Evolutionary conservation across 2,329 filamentous ascomycete species (phyloP).

Genomic region (Colletotrichum lentis): DNA sequence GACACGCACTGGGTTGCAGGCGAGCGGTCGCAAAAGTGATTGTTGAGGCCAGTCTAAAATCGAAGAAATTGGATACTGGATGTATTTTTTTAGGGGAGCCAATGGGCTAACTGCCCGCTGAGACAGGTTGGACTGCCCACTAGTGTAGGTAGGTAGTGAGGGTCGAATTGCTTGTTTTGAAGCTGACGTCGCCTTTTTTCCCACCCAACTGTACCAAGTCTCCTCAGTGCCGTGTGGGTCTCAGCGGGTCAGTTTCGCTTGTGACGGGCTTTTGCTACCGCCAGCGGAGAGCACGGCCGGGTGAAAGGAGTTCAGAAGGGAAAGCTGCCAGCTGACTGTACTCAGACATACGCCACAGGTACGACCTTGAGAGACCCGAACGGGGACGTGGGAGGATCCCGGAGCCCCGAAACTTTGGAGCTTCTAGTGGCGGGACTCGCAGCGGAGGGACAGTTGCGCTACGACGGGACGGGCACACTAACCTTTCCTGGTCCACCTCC

Average conservation of each 20-base stretch:
- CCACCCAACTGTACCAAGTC: background rate
- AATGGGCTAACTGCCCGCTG: conserved; percentile 15
- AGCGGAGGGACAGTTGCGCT: conserved; percentile 17
- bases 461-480: conserved; percentile 17
- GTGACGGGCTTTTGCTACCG: conserved; percentile 16
- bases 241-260: background rate
- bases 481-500: background rate
- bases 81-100: conserved; percentile 15
- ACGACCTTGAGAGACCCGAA: background rate
- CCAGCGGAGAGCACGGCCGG: conserved; percentile 3
- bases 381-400: conserved; percentile 30
- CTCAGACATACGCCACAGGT: conserved; percentile 2
- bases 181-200: conserved; percentile 25
- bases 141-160: too few relatives aligned
- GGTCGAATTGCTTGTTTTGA: conserved; percentile 33
- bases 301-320: background rate
- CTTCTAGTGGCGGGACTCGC: conserved; percentile 11
- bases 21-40: conserved; percentile 28
- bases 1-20: conserved; percentile 6
- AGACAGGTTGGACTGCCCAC: conserved; percentile 23
- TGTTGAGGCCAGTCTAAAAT: conserved; percentile 22
- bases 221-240: background rate
- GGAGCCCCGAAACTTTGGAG: conserved; percentile 30
- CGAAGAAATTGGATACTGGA: conserved; percentile 14
- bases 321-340: conserved; percentile 11